Evolutionary conservation across 108 stramenopile genomes (phyloP).

Genomic region (Cyclotella distinguenda): DNA sequence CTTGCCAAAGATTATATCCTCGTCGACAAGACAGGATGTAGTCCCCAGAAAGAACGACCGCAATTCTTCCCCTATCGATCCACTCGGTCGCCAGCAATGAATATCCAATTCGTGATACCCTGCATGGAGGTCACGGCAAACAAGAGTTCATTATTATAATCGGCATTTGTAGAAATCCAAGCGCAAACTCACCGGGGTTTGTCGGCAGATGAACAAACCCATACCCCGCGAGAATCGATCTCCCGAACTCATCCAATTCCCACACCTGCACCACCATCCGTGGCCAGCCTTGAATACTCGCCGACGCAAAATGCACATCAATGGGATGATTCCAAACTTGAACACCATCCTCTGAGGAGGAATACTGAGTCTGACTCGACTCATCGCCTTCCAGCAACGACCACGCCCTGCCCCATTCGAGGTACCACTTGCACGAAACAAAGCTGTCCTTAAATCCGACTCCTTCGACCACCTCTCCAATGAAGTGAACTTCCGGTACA

Average conservation of each 20-base stretch:
- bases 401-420: constrained; percentile 61
- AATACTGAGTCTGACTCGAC: constrained; percentile 60
- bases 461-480: constrained; percentile 60
- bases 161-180: too few relatives aligned
- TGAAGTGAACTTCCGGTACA: constrained; percentile 62
- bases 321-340: constrained; percentile 66
- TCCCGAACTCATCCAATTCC: constrained; percentile 62
- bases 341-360: constrained; percentile 32
- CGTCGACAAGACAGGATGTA: constrained; percentile 47
- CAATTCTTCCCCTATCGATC: constrained; percentile 53
- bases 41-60: constrained; percentile 60
- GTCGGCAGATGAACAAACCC: constrained; percentile 62
- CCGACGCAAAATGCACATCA: constrained; percentile 62
- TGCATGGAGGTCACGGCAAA: neutral
- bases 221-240: constrained; percentile 57
- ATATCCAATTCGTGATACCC: constrained; percentile 52
- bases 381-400: constrained; percentile 51
- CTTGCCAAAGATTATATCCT: constrained; percentile 51
- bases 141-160: too few relatives aligned
- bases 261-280: constrained; percentile 57
- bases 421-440: constrained; percentile 63
- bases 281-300: constrained; percentile 65
- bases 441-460: constrained; percentile 46
- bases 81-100: constrained; percentile 57
- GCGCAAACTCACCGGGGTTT: constrained; percentile 37